Evolutionary conservation across 225 moss, liverwort and hornwort genomes (phyloP), one percentile per base, ranked within the genome.

Genomic region (Rhytidiadelphus loreus): DNA sequence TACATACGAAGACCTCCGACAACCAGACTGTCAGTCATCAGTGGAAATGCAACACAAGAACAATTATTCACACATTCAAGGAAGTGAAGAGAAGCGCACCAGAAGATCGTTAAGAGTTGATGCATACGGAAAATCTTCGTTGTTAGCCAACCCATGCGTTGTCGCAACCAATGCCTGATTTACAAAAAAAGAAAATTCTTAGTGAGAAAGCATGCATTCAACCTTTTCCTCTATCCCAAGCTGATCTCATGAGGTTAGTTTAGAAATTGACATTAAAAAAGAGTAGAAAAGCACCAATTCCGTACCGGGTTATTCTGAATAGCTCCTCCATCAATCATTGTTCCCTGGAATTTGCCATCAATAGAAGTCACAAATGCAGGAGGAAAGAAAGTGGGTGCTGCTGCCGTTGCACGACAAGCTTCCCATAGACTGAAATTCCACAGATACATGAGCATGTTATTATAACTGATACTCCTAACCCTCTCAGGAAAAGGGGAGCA

Each of bases 221-320:
- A 50, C 16, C 37, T 41, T 37, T 71, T 5, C 43, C 25, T 86
- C 20, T 23, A 55, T 41, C 48, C 39, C 60, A 59, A 87, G 87
- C 48, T 23, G 44, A 78, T 55, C 53, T 71, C 57, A 57, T 39
- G 25, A 57, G 10, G 81, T 37, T 37, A 15, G 33, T 61, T 73
- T 28, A 53, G 60, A 83, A 59, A 4, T 81, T 87, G 33, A 77
- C 15, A 64, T 61, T 65, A 6, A 50, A 83, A 48, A 85, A 71
- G 32, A 88, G 64, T 44, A 44, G 32, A 83, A 86, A 65, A 21
- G 50, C 81, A 75, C 41, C 52, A 56, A 66, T 18, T 50, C 28
- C 50, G 2, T 87, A 98, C 98, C 69, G 98, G 98, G 89, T 98
- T 98, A 68, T 98, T 98, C 87, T 98, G 98, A 86, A 98, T 98